Base-by-base conservation (phyloP, 2,329 filamentous ascomycete genomes). In the Coniochaeta ligniaria region DNA sequence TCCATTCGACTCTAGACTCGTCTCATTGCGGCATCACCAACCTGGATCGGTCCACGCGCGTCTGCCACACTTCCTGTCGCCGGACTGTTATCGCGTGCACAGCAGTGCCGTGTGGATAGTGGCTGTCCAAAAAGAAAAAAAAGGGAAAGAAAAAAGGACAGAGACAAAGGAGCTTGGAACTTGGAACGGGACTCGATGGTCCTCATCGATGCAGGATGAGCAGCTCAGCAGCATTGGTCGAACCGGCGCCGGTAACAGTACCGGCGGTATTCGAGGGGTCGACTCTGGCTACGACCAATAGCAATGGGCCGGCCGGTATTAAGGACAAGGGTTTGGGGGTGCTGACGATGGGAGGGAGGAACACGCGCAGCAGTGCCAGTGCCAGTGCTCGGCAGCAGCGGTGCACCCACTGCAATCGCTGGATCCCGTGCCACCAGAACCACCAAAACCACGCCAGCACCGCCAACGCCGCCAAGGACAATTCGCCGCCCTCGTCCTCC, bases 141-240 rank as follows among this genome's bases (percentile, higher is more conserved):
- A 20, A 16, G 35, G 6, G 38, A 41, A 24, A 26, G 22, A 57
- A 7, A 24, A 57, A 22, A 20, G 22, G 3, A 36, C 17, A 57
- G n/a, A n/a, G n/a, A n/a, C n/a, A 58, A 45, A 9, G 24, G 35
- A 45, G 6, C 2, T 26, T n/a, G n/a, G n/a, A n/a, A n/a, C n/a
- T n/a, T n/a, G n/a, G 33, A 43, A 43, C 3, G 14, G 33, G 55
- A 57, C 24, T 55, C 52, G n/a, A 58, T 58, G 56, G 28, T 36
- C 31, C 56, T 58, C 56, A 58, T 28, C 38, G 36, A 58, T 20
- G 56, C 56, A 58, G 56, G 56, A 58, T 58, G 56, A 58, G 35
- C 35, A 58, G 36, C 17, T 58, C 56, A 58, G 26, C 56, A 58
- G 56, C 56, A 58, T 33, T 58, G 54, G 54, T 57, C 31, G 54